Percentiles rank a stretch among this genome's conserved stretches.
Conservation (phyloP, 371 early-diverging fungal species). For the Syncephalastrum contaminatum region DNA sequence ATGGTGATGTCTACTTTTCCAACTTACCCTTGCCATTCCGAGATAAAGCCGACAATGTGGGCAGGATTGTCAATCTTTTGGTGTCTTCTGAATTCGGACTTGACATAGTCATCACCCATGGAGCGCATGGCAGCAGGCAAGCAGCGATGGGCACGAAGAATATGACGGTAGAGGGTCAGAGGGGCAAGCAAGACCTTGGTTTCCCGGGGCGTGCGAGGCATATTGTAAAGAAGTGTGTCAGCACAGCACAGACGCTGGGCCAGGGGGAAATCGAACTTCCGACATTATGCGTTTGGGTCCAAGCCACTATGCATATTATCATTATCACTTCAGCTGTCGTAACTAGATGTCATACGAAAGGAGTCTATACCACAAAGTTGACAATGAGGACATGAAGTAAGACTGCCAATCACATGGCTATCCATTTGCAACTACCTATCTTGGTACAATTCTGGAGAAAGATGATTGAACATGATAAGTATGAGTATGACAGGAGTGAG, state of each 20-base stretch:
- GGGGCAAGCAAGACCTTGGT: conserved; percentile 49
- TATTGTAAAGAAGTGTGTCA: conserved; percentile 3
- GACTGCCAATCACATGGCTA: too few relatives aligned
- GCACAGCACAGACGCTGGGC: neutral
- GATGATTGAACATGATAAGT: too few relatives aligned
- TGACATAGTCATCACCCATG: conserved; percentile 68
- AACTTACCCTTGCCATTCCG: conserved; percentile 65
- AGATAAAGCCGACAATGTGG: conserved; percentile 65
- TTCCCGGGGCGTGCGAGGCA: conserved; percentile 17
- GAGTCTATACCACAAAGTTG: too few relatives aligned
- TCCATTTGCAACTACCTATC: too few relatives aligned
- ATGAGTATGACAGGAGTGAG: too few relatives aligned
- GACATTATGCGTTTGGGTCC: too few relatives aligned
- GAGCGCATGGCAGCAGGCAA: conserved; percentile 60
- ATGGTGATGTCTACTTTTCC: neutral
- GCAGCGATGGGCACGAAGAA: conserved; percentile 57
- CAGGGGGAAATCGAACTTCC: too few relatives aligned
- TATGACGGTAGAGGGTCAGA: conserved; percentile 57
- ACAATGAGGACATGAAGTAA: too few relatives aligned
- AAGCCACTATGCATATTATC: too few relatives aligned
- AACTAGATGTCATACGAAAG: too few relatives aligned
- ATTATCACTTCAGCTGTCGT: too few relatives aligned
- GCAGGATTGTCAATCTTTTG: conserved; percentile 62
- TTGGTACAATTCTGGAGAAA: too few relatives aligned
- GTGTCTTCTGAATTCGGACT: conserved; percentile 65